phyloP scores from a whole-genome alignment of 2,329 filamentous ascomycete genomes.

The Neopestalotiopsis sp. region DNA sequence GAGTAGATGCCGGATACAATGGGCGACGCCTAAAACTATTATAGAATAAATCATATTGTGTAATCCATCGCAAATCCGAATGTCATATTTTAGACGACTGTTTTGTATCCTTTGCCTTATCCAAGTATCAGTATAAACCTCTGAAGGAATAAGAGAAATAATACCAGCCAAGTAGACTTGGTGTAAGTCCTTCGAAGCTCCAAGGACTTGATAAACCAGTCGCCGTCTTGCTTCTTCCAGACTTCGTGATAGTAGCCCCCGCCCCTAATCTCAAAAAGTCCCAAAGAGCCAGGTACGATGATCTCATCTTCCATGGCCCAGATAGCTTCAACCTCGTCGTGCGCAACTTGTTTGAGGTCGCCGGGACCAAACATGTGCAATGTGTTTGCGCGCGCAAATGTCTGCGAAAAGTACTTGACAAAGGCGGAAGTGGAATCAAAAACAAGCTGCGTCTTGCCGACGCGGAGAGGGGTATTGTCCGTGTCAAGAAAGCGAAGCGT shows the following conservation, averaged over 20 bases:
- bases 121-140: background rate
- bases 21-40: background rate
- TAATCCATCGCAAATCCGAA: background rate
- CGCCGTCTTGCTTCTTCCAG: background rate
- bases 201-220: background rate
- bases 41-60: background rate
- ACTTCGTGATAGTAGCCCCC: slow-evolving; percentile 5
- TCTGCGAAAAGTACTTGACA: background rate
- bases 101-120: background rate
- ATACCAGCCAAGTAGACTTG: background rate
- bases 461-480: background rate
- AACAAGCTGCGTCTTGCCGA: background rate
- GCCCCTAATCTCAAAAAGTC: background rate
- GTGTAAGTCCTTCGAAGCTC: background rate
- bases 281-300: background rate
- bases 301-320: slow-evolving; percentile 5
- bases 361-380: background rate
- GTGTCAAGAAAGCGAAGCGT: background rate
- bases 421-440: background rate
- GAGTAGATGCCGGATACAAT: background rate
- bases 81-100: background rate
- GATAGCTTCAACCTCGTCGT: background rate
- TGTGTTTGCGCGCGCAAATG: background rate
- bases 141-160: background rate
- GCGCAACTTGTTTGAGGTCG: background rate